A percentile compares a stretch with the other conserved stretches of the same genome.
These are phyloP conservation scores for Umbellularia californica DNA, from an alignment of 164 flowering plant genomes.

Conservation along the genomic window DNA sequence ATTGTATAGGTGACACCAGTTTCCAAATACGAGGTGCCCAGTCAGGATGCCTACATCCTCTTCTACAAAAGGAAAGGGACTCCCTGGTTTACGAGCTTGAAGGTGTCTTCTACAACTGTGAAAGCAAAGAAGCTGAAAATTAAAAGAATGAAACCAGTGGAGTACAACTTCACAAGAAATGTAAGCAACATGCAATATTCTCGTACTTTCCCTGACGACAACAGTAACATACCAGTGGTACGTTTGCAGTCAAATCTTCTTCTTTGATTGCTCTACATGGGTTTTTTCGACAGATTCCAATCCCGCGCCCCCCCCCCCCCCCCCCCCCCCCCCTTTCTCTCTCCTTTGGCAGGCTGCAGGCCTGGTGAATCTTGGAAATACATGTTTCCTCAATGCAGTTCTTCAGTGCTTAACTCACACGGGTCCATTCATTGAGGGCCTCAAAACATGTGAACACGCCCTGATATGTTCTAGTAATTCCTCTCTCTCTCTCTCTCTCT, in stretches of 20 bases:
- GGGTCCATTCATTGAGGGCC: slow-evolving; percentile 56
- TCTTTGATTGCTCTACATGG: not conserved
- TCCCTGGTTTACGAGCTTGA: slow-evolving; percentile 63
- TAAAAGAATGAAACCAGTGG: too few relatives aligned
- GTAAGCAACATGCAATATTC: too few relatives aligned
- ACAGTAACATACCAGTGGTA: too few relatives aligned
- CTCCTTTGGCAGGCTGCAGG: slow-evolving; percentile 60
- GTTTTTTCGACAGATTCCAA: too few relatives aligned
- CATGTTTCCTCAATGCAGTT: slow-evolving; percentile 77
- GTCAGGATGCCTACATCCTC: slow-evolving; percentile 75
- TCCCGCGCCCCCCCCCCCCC: too few relatives aligned
- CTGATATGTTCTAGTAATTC: slow-evolving; percentile 34
- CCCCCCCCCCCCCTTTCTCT: not conserved
- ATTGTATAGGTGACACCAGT: slow-evolving; percentile 17
- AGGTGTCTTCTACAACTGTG: slow-evolving; percentile 22
- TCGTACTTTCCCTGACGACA: too few relatives aligned
- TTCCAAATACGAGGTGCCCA: slow-evolving; percentile 38
- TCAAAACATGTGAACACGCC: slow-evolving; percentile 35
- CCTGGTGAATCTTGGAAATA: slow-evolving; percentile 68
- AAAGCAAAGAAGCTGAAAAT: too few relatives aligned
- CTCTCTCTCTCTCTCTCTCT: too few relatives aligned
- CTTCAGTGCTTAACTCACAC: slow-evolving; percentile 85
- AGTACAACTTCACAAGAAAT: too few relatives aligned
- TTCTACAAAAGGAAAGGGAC: slow-evolving; percentile 73
- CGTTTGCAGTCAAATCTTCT: too few relatives aligned